Evolutionary conservation across 148 eudicot genomes (phyloP).

Genomic region (Vaccinium darrowii): DNA sequence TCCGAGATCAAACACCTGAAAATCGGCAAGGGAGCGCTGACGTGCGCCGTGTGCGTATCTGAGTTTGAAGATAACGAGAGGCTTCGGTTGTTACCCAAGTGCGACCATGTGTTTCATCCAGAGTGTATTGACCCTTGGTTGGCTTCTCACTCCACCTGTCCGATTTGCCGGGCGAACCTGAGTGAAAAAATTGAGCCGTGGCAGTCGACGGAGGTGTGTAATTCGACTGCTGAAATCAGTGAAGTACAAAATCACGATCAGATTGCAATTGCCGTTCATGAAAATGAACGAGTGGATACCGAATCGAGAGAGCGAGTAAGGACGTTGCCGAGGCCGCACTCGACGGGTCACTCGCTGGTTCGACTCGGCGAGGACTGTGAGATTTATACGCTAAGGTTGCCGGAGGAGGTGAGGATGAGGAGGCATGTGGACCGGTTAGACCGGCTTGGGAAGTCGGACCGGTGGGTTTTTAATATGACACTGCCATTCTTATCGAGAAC

Average conservation of each 20-base stretch:
- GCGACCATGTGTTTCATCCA: no score
- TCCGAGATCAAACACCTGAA: slow-evolving; percentile 24
- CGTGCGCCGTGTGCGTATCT: slow-evolving; percentile 33
- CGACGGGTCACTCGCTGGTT: slow-evolving; percentile 49
- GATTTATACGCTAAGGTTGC: background rate
- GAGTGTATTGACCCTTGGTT: no score
- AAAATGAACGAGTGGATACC: slow-evolving; percentile 6
- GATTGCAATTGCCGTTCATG: background rate
- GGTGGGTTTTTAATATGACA: no score
- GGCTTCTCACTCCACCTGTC: no score
- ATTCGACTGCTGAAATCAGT: no score
- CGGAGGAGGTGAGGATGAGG: no score
- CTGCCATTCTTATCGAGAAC: slow-evolving; percentile 11
- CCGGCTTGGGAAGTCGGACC: no score
- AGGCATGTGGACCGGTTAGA: no score
- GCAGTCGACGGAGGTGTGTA: background rate
- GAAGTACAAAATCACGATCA: background rate
- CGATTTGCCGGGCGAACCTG: no score
- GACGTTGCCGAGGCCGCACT: slow-evolving; percentile 16
- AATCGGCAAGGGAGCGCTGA: slow-evolving; percentile 19
- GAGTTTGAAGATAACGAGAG: background rate
- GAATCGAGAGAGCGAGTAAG: background rate
- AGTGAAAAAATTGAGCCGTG: background rate
- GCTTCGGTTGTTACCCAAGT: no score
- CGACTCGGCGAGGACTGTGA: slow-evolving; percentile 30